Base-by-base conservation (phyloP, 2,329 filamentous ascomycete species). In the Colletotrichum sp. region DNA sequence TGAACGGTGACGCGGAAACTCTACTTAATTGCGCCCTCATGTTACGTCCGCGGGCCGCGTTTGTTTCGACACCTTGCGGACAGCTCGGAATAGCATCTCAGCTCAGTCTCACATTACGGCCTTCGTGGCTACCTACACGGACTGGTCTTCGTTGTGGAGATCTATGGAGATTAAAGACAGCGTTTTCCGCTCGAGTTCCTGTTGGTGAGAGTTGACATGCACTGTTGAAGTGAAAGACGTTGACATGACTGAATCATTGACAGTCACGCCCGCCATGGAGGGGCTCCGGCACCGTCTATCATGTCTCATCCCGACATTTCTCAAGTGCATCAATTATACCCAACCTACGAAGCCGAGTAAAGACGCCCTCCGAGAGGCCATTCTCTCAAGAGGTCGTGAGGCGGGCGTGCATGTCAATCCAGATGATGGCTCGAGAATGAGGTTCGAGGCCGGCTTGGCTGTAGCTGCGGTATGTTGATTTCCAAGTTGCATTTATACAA, bases 391-490 rank as follows among this genome's bases (percentile, higher is more conserved):
- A 71, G 67, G 67, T 24, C 34, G 67, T 34, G 32, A 71, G 16
- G 18, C 10, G 5, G 66, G 72, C 34, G 18, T 74, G 4, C 16
- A 71, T 13, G 16, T 71, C 24, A 59, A 55, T 16, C 1, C 67
- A 2, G 72, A 71, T 3, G 67, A 74, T 66, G 72, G 24, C 28
- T 74, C 72, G 16, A 16, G 24, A 8, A 74, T 74, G 72, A 24
- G 67, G 2, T 74, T 74, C 24, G 72, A 74, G n/a, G 67, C 72
- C 9, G 72, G 72, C 3, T 24, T 74, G 18, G 43, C 67, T n/a
- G 67, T 71, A 24, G 67, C 72, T 4, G 72, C 72, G 24, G 67
- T 71, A 71, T 21, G 48, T 15, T 24, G 13, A 34, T n/a, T 7
- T 7, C 26, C 26, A 28, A 7, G 26, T 28, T 28, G 26, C 26